A percentile compares a stretch with the other conserved stretches of the same genome.
These are phyloP conservation scores for Mortierella claussenii DNA, from an alignment of 192 early-diverging fungal genomes.

Conservation along the genomic window DNA sequence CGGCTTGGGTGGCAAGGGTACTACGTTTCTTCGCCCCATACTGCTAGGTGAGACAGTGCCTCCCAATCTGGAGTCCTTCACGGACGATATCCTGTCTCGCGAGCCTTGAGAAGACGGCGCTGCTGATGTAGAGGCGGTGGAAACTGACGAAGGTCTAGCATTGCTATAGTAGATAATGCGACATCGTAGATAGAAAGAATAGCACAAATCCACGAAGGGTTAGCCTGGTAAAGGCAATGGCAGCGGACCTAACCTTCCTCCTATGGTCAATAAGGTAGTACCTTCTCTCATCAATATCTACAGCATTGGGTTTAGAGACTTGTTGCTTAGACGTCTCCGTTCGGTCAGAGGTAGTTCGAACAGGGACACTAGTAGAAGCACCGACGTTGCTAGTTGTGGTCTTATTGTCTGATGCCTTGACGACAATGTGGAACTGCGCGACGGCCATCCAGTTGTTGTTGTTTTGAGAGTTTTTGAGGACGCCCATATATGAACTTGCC, in stretches of 20 bases:
- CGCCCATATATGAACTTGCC: slow-evolving; percentile 65
- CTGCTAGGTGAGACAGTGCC: slow-evolving; percentile 22
- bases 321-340: no score
- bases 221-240: no score
- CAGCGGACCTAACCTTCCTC: no score
- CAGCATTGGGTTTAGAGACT: no score
- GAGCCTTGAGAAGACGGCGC: neutral
- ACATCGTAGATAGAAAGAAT: no score
- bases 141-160: neutral
- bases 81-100: slow-evolving; percentile 10
- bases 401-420: no score
- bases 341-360: no score
- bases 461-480: slow-evolving; percentile 40
- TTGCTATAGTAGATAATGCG: neutral
- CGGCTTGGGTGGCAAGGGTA: slow-evolving; percentile 45
- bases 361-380: no score
- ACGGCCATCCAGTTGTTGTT: slow-evolving; percentile 23
- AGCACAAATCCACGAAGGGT: no score
- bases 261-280: no score
- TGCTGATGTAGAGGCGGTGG: neutral
- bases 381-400: no score
- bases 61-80: slow-evolving; percentile 20
- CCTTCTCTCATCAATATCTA: no score
- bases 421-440: slow-evolving; percentile 22
- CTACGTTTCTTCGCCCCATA: slow-evolving; percentile 13